These are phyloP conservation scores for Erodium trifolium DNA, from an alignment of 441 rosid genomes.

Conservation along the genomic window DNA sequence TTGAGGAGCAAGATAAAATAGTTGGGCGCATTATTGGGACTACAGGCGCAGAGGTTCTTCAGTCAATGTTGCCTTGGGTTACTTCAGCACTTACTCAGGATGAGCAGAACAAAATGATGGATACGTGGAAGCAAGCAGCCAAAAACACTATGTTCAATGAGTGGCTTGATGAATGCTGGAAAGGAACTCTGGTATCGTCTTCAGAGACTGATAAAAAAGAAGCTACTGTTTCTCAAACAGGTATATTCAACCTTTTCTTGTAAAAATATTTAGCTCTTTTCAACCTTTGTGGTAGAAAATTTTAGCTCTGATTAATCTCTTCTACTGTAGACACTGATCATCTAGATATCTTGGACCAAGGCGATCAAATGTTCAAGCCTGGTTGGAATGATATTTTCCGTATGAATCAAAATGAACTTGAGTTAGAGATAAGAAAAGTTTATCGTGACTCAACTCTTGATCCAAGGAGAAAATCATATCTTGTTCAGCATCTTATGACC, in stretches of 20 bases:
- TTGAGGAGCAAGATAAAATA: slow-evolving; percentile 66
- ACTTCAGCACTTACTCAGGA: slow-evolving; percentile 65
- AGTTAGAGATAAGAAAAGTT: slow-evolving; percentile 71
- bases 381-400: slow-evolving; percentile 99
- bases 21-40: slow-evolving; percentile 75
- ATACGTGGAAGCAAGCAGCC: slow-evolving; percentile 75
- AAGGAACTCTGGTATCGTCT: slow-evolving; percentile 24
- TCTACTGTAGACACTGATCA: slow-evolving; percentile 33
- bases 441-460: slow-evolving; percentile 72
- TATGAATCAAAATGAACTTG: slow-evolving; percentile 91
- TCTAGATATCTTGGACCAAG: slow-evolving; percentile 53
- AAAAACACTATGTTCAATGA: slow-evolving; percentile 78
- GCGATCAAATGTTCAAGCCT: slow-evolving; percentile 81
- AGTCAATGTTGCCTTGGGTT: slow-evolving; percentile 81
- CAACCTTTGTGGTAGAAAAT: neutral
- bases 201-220: slow-evolving; percentile 12
- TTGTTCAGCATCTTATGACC: slow-evolving; percentile 72
- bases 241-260: slow-evolving; percentile 21
- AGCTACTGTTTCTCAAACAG: slow-evolving; percentile 25
- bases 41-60: slow-evolving; percentile 79
- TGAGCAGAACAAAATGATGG: slow-evolving; percentile 78
- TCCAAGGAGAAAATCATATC: slow-evolving; percentile 75
- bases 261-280: slow-evolving; percentile 25
- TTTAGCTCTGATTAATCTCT: neutral
- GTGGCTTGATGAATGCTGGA: slow-evolving; percentile 86